Evolutionary conservation across 768 basidiomycete species (phyloP), one percentile per base, ranked within the genome.

Genomic region (Amylocystis lapponica): DNA sequence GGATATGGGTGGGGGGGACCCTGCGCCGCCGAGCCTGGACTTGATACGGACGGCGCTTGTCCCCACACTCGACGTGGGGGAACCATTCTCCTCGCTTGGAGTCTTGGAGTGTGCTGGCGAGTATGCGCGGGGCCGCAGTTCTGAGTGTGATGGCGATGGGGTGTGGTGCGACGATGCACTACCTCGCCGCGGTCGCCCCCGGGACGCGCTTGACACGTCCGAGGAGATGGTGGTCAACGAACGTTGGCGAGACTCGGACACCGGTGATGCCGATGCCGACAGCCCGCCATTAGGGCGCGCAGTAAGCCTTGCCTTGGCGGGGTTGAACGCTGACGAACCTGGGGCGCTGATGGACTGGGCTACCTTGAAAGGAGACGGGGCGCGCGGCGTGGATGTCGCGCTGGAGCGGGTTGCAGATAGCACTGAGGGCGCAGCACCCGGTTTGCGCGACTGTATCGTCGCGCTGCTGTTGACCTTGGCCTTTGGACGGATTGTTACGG

Each of bases 401-500:
- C 49, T 51, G n/a, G 36, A 36, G n/a, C 53, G 42, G 14, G 43
- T 12, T 20, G 35, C 12, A 13, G 34, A 16, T 25, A 29, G 29
- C 4, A 29, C 31, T 2, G 45, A 39, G 4, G 47, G 41, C 9
- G 51, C 22, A 9, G 62, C 48, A 26, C 46, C 53, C 36, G 58
- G 20, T 47, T 58, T 62, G 36, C 58, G 51, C 11, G 49, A 35
- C 9, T 50, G 43, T n/a, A 60, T 49, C 27, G 47, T 58, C 12
- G 76, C 76, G 51, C 68, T 76, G 47, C 66, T 72, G 53, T 78
- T 83, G 29, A 85, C 68, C 61, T 80, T 85, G 45, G 78, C 80
- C 56, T 69, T 83, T 12, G 79, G 76, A 43, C 75, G 60, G 30
- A 64, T 51, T n/a, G n/a, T n/a, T 32, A 53, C 49, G 10, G 59